These are phyloP conservation scores for Dactylella cylindrospora DNA, from an alignment of 2,329 filamentous ascomycete genomes.

Conservation along the genomic window DNA sequence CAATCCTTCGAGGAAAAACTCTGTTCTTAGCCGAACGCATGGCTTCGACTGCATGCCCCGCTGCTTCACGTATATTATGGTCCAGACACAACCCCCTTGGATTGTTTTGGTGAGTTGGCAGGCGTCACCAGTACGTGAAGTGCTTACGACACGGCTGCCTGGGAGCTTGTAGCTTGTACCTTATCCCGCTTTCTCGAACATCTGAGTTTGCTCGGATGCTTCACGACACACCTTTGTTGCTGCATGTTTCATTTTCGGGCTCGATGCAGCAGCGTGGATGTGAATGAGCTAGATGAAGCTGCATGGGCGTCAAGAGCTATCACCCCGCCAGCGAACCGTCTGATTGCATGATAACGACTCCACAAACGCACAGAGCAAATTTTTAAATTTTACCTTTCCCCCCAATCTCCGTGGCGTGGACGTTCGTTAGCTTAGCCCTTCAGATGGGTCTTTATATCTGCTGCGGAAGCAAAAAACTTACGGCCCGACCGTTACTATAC, in stretches of 20 bases:
- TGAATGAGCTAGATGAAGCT: too few species aligned
- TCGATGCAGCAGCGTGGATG: constrained; percentile 13
- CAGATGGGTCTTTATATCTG: constrained; percentile 8
- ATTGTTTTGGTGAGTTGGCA: constrained; percentile 18
- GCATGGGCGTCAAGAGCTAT: constrained; percentile 7
- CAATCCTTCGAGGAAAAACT: constrained; percentile 12
- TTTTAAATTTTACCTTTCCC: background rate
- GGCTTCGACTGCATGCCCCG: constrained; percentile 28
- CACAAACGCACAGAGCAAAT: background rate
- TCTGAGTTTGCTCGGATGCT: too few species aligned
- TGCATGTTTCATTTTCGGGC: constrained; percentile 19
- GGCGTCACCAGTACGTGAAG: constrained; percentile 32
- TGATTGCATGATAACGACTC: too few species aligned
- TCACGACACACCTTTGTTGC: too few species aligned
- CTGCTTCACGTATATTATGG: constrained; percentile 42
- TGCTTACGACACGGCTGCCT: constrained; percentile 27
- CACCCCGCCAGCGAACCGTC: background rate
- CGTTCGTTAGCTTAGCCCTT: background rate
- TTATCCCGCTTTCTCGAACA: constrained; percentile 8
- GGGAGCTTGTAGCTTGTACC: constrained; percentile 26
- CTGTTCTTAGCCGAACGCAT: constrained; percentile 21
- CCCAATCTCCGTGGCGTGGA: background rate
- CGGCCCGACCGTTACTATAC: constrained; percentile 6
- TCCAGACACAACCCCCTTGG: constrained; percentile 5
- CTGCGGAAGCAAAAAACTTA: constrained; percentile 1